Evolutionary conservation across 2,329 filamentous ascomycete species (phyloP), one percentile per base, ranked within the genome.

Genomic region (Diaporthe citrichinensis): DNA sequence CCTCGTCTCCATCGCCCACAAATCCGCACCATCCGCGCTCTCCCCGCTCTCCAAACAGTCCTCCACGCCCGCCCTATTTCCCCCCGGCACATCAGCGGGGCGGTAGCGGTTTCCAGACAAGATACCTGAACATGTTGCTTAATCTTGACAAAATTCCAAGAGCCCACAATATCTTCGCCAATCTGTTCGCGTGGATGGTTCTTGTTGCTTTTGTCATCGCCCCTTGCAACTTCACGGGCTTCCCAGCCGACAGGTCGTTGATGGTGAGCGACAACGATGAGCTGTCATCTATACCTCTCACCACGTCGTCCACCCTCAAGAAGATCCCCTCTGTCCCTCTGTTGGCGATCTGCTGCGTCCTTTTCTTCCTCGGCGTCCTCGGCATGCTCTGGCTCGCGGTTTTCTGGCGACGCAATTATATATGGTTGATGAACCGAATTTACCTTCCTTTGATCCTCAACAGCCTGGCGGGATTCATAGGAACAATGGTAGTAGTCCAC

Each of bases 171-270:
- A 83, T 89, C 71, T 81, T 88, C 28, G 85, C 86, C 67, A 82
- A 83, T 14, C 77, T 84, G n/a, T 87, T 84, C 74, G 82, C 84
- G 6, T 90, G 86, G 87, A 83, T 89, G 61, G 83, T 90, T 3
- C 84, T 90, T 1, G 86, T 86, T 0, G 88, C 88, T 39, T 90
- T 89, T 81, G 82, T 90, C 23, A 83, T 90, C 57, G 85, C 89
- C 49, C 88, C 88, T 0, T 88, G 86, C 8, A 89, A 87, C 0
- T 90, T 90, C 78, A 88, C 86, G 51, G 85, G 83, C 44, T 80
- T 69, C 34, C 65, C 65, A 28, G 65, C 67, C 10, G 58, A 65
- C 15, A 55, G 36, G 2, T 49, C 69, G n/a, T 62, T 73, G 58
- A 55, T 53, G 49, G 41, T 65, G 71, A 55, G 31, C 49, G 58